Evolutionary conservation across 2,329 filamentous ascomycete genomes (phyloP).

Genomic region (Fusarium oligoseptatum): DNA sequence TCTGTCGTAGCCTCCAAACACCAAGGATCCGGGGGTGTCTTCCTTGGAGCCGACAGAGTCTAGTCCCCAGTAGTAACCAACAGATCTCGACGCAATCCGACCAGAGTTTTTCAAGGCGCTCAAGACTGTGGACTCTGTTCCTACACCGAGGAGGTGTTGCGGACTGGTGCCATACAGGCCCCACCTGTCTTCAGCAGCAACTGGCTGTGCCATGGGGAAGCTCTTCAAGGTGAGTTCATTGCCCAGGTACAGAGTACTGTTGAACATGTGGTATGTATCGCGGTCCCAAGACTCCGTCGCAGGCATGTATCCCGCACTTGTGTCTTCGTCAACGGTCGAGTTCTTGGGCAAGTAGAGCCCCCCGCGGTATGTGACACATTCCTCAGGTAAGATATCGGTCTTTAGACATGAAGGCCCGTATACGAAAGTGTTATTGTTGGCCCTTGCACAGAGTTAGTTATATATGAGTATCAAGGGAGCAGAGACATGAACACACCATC

Average conservation of each 20-base stretch:
- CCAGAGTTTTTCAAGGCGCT: not conserved
- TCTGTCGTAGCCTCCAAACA: constrained; percentile 29
- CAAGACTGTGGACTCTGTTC: constrained; percentile 20
- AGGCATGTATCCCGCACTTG: not conserved
- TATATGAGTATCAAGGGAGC: not conserved
- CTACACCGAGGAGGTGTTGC: constrained; percentile 31
- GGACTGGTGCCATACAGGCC: constrained; percentile 6
- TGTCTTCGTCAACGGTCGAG: not conserved
- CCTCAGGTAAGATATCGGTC: not conserved
- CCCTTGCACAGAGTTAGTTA: not conserved
- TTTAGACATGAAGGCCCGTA: constrained; percentile 22
- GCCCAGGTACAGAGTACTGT: constrained; percentile 12
- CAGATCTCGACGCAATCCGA: constrained; percentile 7
- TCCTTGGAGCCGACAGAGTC: constrained; percentile 10
- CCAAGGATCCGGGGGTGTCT: constrained; percentile 17
- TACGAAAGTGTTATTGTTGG: constrained; percentile 25
- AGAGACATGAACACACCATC: constrained; percentile 9
- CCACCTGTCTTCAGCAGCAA: not conserved
- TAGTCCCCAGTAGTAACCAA: constrained; percentile 31
- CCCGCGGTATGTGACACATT: constrained; percentile 25
- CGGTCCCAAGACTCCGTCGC: constrained; percentile 7
- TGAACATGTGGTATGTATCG: constrained; percentile 24
- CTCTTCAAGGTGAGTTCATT: constrained; percentile 9
- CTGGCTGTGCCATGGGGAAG: constrained; percentile 17
- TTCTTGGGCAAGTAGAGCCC: constrained; percentile 14